A percentile compares a stretch with the other conserved stretches of the same genome.
Conservation (phyloP, 73 alveolate genomes). For the Paramecium sexaurelia region DNA sequence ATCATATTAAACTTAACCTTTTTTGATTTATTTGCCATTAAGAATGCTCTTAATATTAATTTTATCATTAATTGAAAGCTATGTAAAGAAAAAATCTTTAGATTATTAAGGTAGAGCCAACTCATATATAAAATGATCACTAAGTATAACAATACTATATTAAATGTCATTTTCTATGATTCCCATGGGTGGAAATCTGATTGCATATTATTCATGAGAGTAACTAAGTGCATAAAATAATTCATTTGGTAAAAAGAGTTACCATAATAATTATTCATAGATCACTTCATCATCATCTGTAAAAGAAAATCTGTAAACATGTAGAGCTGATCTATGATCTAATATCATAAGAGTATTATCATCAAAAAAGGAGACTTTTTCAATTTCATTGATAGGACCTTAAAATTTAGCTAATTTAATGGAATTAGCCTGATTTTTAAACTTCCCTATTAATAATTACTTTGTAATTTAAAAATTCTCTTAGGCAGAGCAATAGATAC, state of each 20-base stretch:
- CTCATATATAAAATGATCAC: conserved; percentile 10
- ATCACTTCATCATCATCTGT: background rate
- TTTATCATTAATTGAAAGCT: conserved; percentile 36
- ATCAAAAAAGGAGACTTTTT: conserved; percentile 42
- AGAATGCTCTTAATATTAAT: background rate
- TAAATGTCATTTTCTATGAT: conserved; percentile 39
- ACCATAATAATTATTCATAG: background rate
- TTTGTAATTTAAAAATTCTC: background rate
- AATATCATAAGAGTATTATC: conserved; percentile 6
- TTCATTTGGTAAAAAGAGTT: conserved; percentile 29
- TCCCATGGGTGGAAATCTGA: conserved; percentile 36
- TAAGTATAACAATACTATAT: background rate
- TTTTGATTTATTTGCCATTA: background rate
- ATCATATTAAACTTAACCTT: conserved; percentile 22
- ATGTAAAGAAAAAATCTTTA: background rate
- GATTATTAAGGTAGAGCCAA: background rate
- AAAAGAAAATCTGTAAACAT: background rate
- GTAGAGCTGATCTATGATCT: background rate
- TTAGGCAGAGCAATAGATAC: background rate
- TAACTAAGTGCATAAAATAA: conserved; percentile 13
- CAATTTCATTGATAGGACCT: background rate
- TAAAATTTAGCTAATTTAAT: background rate
- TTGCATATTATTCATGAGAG: conserved; percentile 32
- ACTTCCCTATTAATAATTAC: background rate
- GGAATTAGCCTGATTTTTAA: background rate